These are phyloP conservation scores for Lycium ferocissimum DNA, from an alignment of 257 asterid species.

Conservation along the genomic window DNA sequence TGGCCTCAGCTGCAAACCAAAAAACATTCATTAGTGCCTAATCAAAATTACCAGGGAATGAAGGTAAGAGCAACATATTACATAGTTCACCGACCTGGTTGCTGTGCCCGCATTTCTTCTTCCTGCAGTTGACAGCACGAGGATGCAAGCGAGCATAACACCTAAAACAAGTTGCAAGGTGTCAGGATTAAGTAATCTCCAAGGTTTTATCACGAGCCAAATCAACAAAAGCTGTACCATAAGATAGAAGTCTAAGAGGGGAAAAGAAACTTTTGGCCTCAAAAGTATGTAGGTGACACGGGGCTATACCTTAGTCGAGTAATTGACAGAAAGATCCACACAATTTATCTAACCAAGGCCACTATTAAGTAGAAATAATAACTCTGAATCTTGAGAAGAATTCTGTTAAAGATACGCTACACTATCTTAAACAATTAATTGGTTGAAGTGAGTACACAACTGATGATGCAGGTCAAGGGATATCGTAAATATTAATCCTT, in stretches of 20 bases:
- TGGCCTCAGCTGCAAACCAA: slow-evolving; percentile 64
- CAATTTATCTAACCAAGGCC: background rate
- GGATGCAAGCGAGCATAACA: slow-evolving; percentile 75
- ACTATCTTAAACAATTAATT: background rate
- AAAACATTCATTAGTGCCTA: background rate
- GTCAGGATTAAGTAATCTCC: background rate
- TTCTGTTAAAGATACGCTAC: background rate
- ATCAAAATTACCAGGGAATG: background rate
- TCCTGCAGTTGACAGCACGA: slow-evolving; percentile 72
- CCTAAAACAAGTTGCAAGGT: slow-evolving; percentile 35
- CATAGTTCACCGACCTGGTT: slow-evolving; percentile 48
- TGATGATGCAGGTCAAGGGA: background rate
- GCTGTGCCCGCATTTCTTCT: slow-evolving; percentile 75
- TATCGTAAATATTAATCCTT: background rate
- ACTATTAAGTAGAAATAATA: background rate
- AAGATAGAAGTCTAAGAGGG: background rate
- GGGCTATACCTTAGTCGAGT: background rate
- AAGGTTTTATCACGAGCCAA: background rate
- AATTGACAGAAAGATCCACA: background rate
- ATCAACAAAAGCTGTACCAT: background rate
- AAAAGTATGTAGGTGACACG: background rate
- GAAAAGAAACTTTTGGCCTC: background rate
- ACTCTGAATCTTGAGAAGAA: background rate
- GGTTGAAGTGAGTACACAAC: background rate
- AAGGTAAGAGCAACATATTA: too few species aligned